Base-by-base conservation (phyloP, 345 rosid species). In the Atalantia buxifolia region DNA sequence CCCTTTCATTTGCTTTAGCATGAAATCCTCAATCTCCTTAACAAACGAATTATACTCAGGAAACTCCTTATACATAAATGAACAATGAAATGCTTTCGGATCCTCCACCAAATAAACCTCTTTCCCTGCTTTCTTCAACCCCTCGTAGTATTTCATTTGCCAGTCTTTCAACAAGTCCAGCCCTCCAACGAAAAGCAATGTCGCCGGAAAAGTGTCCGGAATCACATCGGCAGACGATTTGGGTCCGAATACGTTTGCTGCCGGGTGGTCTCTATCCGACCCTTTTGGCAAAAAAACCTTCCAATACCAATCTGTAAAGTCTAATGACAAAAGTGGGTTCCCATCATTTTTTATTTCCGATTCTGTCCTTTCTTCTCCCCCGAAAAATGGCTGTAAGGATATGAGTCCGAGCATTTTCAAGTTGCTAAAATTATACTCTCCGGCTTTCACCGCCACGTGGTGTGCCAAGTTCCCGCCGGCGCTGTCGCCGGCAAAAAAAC, bases 381-480 rank as follows among this genome's bases (percentile, higher is more conserved):
- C 82, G 24, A 83, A 83, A 62, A 78, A 71, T 7, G 86, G 84
- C 7, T 84, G 86, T 16, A 81, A 74, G 6, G 84, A 69, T 31
- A 84, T 38, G 33, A 81, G 67, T 10, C 86, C 86, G 28, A 78
- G 9, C 13, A 78, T 36, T 7, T 76, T 75, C 27, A 72, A 21
- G 2, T 42, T 33, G 19, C 6, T 38, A 33, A 84, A 78, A n/a
- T 21, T 2, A 13, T 2, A 14, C 22, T 75, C 4, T 53, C 78
- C 22, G 0, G 82, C 78, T 19, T 62, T 30, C 7, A 84, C 48
- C 1, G 86, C 72, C 24, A 84, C 67, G 55, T 84, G 82, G 69
- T 84, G 86, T 0, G 82, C 84, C 59, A 84, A 8, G 75, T 81
- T 84, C 1, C 80, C 86, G 4, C 86, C 86, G 8, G 82, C 77